A percentile compares a stretch with the other conserved stretches of the same genome.
Evolutionary conservation across 257 asterid genomes (phyloP).

Genomic region (Salvia hispanica): DNA sequence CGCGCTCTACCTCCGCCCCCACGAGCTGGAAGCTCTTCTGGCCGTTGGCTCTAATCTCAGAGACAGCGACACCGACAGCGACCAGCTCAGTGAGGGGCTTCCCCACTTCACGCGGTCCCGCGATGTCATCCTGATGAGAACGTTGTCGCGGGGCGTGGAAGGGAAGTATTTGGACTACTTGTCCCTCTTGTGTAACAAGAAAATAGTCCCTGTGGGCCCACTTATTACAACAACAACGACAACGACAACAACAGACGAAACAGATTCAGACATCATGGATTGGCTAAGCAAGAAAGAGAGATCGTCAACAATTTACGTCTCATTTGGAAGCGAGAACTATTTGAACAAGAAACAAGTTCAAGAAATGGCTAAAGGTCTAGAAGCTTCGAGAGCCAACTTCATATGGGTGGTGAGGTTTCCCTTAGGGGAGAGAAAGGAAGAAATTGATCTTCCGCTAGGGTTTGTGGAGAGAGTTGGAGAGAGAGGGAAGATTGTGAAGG

Average conservation of each 20-base stretch:
- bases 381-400: constrained; percentile 41
- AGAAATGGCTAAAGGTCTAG: constrained; percentile 47
- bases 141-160: constrained; percentile 2
- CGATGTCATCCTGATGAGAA: constrained; percentile 20
- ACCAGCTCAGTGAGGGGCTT: background rate
- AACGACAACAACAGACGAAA: background rate
- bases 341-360: constrained; percentile 36
- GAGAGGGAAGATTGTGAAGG: constrained; percentile 36
- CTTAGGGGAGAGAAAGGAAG: constrained; percentile 20
- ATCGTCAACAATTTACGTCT: constrained; percentile 42
- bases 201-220: constrained; percentile 3
- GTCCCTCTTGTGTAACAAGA: background rate
- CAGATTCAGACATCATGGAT: constrained; percentile 32
- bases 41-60: background rate
- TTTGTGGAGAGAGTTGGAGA: constrained; percentile 42
- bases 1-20: background rate
- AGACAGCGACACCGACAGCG: no score
- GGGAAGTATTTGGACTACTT: constrained; percentile 24
- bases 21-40: constrained; percentile 3
- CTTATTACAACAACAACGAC: background rate
- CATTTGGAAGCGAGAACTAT: constrained; percentile 55
- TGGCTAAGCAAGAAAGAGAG: constrained; percentile 38
- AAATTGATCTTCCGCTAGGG: constrained; percentile 37
- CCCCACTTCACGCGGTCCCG: constrained; percentile 8
- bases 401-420: constrained; percentile 51